Percentiles rank a stretch among this genome's conserved stretches.
These are phyloP conservation scores for Coriaria nepalensis DNA, from an alignment of 306 rosid genomes.

Conservation along the genomic window DNA sequence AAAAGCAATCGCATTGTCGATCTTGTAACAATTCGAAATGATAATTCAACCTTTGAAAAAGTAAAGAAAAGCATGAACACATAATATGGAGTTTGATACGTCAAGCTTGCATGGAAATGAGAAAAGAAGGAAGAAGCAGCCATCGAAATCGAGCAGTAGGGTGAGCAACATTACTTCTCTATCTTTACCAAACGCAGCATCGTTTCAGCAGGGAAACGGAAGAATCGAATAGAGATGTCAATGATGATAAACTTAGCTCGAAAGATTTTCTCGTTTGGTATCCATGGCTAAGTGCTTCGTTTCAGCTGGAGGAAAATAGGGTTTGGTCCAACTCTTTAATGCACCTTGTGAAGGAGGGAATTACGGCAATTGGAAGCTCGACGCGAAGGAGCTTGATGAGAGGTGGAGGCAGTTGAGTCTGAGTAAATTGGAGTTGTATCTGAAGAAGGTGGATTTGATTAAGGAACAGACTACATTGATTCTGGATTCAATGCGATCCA, in stretches of 20 bases:
- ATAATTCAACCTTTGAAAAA: no score
- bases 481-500: constrained; percentile 17
- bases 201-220: constrained; percentile 4
- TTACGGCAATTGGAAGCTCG: constrained; percentile 20
- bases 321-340: constrained; percentile 5
- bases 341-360: constrained; percentile 5
- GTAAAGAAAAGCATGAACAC: no score
- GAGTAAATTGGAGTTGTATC: constrained; percentile 17
- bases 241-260: constrained; percentile 4
- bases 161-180: constrained; percentile 1
- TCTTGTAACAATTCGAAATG: no score
- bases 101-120: no score
- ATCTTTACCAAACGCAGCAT: constrained; percentile 10
- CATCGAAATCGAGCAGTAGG: constrained; percentile 9
- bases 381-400: constrained; percentile 22
- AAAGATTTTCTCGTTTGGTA: constrained; percentile 14
- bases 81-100: no score
- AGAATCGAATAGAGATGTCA: constrained; percentile 8
- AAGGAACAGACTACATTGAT: constrained; percentile 19
- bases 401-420: constrained; percentile 26
- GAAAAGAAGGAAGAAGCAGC: constrained; percentile 18
- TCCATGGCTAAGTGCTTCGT: constrained; percentile 15
- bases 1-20: no score
- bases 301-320: constrained; percentile 4
- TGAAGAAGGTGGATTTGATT: constrained; percentile 20